phyloP scores from a whole-genome alignment of 331 rosid genomes.

The Rhamnella rubrinervis region DNA sequence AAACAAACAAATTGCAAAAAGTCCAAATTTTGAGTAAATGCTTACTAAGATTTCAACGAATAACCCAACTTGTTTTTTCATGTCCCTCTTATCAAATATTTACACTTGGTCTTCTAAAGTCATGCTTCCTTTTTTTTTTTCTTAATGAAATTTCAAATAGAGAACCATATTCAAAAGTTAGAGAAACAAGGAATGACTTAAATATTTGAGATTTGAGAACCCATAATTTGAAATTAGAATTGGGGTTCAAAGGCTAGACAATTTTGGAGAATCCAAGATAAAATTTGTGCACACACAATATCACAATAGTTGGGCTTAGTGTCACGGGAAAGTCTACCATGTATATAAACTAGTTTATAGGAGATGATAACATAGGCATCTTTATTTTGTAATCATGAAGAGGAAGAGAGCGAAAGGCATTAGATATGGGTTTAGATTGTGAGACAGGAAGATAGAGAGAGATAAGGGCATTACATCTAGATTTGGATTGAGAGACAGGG shows the following conservation, averaged over 20 bases:
- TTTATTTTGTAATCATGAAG: too few relatives aligned
- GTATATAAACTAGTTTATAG: too few relatives aligned
- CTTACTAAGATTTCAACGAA: not conserved
- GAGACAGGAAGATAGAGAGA: too few relatives aligned
- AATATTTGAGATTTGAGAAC: slow-evolving; percentile 20
- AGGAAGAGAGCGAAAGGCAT: too few relatives aligned
- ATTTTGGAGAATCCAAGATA: slow-evolving; percentile 2
- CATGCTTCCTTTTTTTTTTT: not conserved
- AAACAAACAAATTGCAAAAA: not conserved
- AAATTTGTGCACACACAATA: slow-evolving; percentile 29
- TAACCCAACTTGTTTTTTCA: slow-evolving; percentile 11
- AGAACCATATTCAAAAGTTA: slow-evolving; percentile 20
- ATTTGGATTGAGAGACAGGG: too few relatives aligned
- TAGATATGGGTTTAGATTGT: too few relatives aligned
- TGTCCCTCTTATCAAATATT: not conserved
- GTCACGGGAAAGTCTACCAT: too few relatives aligned
- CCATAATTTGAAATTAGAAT: slow-evolving; percentile 25
- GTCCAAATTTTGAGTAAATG: slow-evolving; percentile 2
- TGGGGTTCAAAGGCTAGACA: slow-evolving; percentile 24
- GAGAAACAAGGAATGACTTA: slow-evolving; percentile 16
- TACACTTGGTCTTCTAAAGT: too few relatives aligned
- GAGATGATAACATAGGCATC: too few relatives aligned
- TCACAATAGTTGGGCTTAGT: not conserved
- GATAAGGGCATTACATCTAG: too few relatives aligned
- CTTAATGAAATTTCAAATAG: slow-evolving; percentile 21